Base-by-base conservation (phyloP, 192 early-diverging fungal species). In the Mortierella claussenii region DNA sequence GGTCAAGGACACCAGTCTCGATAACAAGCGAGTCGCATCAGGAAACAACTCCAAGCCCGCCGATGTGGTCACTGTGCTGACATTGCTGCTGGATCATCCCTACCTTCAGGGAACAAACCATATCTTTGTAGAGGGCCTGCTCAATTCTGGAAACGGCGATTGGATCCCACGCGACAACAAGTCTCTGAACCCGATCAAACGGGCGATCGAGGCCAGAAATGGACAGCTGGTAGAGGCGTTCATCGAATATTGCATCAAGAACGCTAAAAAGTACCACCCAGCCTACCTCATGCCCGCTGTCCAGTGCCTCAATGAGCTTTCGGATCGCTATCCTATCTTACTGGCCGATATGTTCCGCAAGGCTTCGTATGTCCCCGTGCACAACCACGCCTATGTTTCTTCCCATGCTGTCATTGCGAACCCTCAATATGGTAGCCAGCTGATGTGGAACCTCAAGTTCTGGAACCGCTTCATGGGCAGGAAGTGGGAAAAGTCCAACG, bases 81-180 rank as follows among this genome's bases (percentile, higher is more conserved):
- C 64, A 1, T 23, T 76, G 11, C 58, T 76, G 2, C 30, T 76
- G 26, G 73, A 76, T 27, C 73, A 76, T 9, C 43, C 33, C 4
- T 57, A 55, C 32, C 46, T 76, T 1, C 55, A 66, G 20, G 10
- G 28, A 0, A 40, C 62, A 1, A 76, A 76, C 24, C 73, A 76
- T 24, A 26, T 55, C 36, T 76, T 76, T 51, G 73, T 76, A 10
- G 52, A 76, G 21, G 73, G 73, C 6, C 27, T 76, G 9, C 52
- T 76, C 15, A 66, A 62, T 26, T 42, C 64, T 11, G 1, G 51
- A 2, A 66, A 76, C 15, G 73, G 73, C 10, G 73, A 76, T 42
- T 76, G 73, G 73, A 76, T 76, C 26, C 73, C 73, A 21, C 73
- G 73, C 20, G 73, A 76, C 15, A 60, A 67, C n/a, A 48, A 49